Conservation (phyloP, 208 protist genomes). For the Crithidia mellificae region DNA sequence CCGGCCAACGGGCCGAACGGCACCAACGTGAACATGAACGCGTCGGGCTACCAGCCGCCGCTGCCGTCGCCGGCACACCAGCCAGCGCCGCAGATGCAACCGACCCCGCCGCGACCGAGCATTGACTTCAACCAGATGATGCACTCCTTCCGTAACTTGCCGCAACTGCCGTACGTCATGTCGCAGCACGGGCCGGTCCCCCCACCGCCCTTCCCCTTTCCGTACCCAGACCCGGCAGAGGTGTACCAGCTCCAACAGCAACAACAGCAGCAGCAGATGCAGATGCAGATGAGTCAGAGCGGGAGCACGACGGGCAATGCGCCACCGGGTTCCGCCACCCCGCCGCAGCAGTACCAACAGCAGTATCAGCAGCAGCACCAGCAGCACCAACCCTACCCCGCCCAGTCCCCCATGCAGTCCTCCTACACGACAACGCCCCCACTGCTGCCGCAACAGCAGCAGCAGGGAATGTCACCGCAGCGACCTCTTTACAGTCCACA, state of each 20-base stretch:
- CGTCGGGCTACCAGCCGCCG: neutral
- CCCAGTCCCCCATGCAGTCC: neutral
- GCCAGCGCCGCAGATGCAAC: neutral
- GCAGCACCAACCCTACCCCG: slow-evolving; percentile 1
- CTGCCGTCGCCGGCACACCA: slow-evolving; percentile 1
- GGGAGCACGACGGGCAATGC: too few relatives aligned
- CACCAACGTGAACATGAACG: slow-evolving; percentile 5
- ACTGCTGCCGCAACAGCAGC: neutral
- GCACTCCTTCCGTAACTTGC: slow-evolving; percentile 11
- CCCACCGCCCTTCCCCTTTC: slow-evolving; percentile 25
- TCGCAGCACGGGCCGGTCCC: slow-evolving; percentile 10
- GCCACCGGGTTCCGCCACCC: too few relatives aligned
- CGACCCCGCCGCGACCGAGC: neutral
- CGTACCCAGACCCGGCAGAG: slow-evolving; percentile 2
- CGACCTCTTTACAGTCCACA: neutral
- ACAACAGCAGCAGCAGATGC: slow-evolving; percentile 11
- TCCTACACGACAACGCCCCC: neutral
- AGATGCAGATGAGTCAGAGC: neutral
- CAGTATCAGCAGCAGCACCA: neutral
- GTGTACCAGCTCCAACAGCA: slow-evolving; percentile 10
- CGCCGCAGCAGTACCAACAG: too few relatives aligned
- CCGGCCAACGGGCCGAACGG: neutral
- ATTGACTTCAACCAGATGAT: slow-evolving; percentile 18
- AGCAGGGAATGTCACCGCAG: neutral
- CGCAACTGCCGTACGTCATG: slow-evolving; percentile 25